Evolutionary conservation across 176 grass and related monocot species (phyloP).

Genomic region (Rhynchospora pubera): DNA sequence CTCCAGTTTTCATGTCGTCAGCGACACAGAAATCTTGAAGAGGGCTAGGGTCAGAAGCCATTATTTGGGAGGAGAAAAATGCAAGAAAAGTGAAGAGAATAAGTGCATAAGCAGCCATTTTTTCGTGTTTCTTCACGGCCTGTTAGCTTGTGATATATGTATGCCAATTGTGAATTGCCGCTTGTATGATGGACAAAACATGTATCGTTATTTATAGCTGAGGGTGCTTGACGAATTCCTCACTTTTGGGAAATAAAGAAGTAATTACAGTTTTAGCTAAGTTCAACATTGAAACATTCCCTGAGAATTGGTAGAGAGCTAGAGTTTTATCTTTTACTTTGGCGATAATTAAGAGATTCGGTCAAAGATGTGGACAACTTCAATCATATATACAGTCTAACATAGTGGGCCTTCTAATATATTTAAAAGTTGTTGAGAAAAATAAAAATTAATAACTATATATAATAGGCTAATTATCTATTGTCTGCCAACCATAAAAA

Average conservation of each 20-base stretch:
- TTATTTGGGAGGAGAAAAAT: conserved; percentile 13
- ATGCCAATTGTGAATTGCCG: background rate
- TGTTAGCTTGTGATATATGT: background rate
- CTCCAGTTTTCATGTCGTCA: too few relatives aligned
- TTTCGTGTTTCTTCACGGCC: background rate
- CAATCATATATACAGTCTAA: background rate
- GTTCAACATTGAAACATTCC: background rate
- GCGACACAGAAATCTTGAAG: conserved; percentile 48
- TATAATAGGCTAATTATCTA: too few relatives aligned
- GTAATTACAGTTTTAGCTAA: background rate
- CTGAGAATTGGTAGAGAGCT: background rate
- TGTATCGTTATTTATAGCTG: background rate
- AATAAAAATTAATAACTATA: too few relatives aligned
- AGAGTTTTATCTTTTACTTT: background rate
- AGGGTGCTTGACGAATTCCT: background rate
- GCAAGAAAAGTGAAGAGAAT: background rate
- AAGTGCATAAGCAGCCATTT: background rate
- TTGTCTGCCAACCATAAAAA: too few relatives aligned
- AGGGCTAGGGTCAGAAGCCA: conserved; percentile 32
- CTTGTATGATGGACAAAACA: background rate
- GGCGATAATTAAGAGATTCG: background rate
- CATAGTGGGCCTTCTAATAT: too few relatives aligned
- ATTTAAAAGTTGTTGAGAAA: too few relatives aligned
- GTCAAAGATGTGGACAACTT: background rate
- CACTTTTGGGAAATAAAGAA: too few relatives aligned